Evolutionary conservation across 768 basidiomycete genomes (phyloP), one percentile per base, ranked within the genome.

Genomic region (Inosperma sp.): DNA sequence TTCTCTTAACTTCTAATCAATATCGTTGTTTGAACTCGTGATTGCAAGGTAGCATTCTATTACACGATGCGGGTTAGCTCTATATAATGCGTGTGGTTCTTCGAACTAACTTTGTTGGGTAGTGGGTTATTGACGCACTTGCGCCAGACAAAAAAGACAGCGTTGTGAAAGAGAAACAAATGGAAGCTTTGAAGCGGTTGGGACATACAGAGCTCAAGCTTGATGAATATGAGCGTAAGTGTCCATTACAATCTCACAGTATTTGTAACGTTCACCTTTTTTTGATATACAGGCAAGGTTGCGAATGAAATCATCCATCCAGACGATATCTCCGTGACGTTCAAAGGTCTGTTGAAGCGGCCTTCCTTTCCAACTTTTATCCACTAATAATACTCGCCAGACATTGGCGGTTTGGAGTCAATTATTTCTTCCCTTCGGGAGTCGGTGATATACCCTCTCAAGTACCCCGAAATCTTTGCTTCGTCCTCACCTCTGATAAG

Each of bases 221-320:
- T 48, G 83, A 89, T 59, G 94, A 97, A 67, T 90, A 98, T 62
- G 95, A 99, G 73, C 71, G 90, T 91, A 65, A 55, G 85, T n/a
- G n/a, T n/a, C n/a, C n/a, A n/a, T 66, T 23, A 7, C 44, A 27
- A 25, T 55, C 43, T 29, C 22, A 42, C 46, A 25, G 45, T 23
- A 19, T 56, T 12, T 53, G 3, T 19, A 23, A 23, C 26, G 13
- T 17, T 30, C 13, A 44, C 31, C 25, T 55, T 39, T 29, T 22
- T 45, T 48, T 23, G 47, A 27, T 25, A 56, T 56, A 2, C 54
- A 89, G 88, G 82, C 51, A 84, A 83, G 34, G 92, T 97, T 49
- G 91, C 95, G 4, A 88, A 86, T 31, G 94, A 98, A 61, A 82
- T 98, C 17, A 90, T 98, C 54, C 87, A 90, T 58, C 90, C 92